A percentile compares a stretch with the other conserved stretches of the same genome.
These are phyloP conservation scores for Rhizopogon sp. DNA, from an alignment of 768 basidiomycete genomes.

Conservation along the genomic window DNA sequence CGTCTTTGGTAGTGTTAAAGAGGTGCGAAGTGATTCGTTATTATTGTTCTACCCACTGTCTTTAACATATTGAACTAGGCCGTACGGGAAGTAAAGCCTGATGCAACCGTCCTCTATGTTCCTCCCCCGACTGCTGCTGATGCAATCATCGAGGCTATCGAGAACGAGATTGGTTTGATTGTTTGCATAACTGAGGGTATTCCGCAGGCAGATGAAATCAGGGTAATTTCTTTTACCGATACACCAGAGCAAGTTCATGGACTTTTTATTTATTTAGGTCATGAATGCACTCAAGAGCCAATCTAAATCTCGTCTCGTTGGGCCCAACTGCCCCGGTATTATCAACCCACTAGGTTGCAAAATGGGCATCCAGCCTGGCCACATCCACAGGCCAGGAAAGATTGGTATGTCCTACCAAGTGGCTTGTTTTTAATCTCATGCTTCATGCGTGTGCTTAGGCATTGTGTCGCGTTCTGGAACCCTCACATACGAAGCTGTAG, in stretches of 20 bases:
- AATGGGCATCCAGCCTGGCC: constrained; percentile 98
- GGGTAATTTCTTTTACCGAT: constrained; percentile 37
- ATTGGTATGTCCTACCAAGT: constrained; percentile 58
- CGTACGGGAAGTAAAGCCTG: constrained; percentile 78
- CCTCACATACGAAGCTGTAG: constrained; percentile 97
- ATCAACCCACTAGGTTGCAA: constrained; percentile 98
- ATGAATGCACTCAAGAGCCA: constrained; percentile 93
- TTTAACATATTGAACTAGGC: constrained; percentile 48
- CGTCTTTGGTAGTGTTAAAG: constrained; percentile 86
- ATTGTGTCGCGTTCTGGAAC: constrained; percentile 96
- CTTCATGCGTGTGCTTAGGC: constrained; percentile 36
- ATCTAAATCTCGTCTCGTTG: constrained; percentile 91
- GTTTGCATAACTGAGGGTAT: constrained; percentile 99
- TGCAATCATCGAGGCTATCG: constrained; percentile 98
- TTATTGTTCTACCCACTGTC: background rate
- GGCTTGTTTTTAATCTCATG: background rate
- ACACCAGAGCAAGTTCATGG: background rate
- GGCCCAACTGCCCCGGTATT: constrained; percentile 98
- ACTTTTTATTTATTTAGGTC: constrained; percentile 47
- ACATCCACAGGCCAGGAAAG: constrained; percentile 94
- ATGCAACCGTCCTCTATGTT: constrained; percentile 95
- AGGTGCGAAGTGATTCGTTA: constrained; percentile 45
- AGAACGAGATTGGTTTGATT: constrained; percentile 95
- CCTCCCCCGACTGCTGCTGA: constrained; percentile 96
- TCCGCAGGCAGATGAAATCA: constrained; percentile 95